phyloP scores from a whole-genome alignment of 768 basidiomycete species.

The Boletellus emodensis region DNA sequence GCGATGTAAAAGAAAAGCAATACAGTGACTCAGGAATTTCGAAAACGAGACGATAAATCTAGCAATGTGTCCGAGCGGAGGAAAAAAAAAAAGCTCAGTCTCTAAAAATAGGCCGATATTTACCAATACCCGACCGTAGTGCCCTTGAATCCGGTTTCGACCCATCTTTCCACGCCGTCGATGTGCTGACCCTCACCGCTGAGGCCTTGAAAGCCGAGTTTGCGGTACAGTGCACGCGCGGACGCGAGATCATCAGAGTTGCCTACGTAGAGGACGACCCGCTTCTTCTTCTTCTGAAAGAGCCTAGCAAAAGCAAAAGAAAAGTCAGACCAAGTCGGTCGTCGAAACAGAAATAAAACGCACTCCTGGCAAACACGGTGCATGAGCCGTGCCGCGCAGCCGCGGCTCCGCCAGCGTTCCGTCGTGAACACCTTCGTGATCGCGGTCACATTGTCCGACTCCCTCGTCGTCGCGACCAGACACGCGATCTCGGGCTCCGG shows the following conservation, averaged over 20 bases:
- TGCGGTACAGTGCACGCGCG: constrained; percentile 22
- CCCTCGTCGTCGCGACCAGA: constrained; percentile 66
- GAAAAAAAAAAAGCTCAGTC: neutral
- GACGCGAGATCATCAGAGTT: constrained; percentile 10
- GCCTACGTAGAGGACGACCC: constrained; percentile 59
- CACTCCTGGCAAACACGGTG: constrained; percentile 52
- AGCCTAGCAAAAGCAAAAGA: constrained; percentile 18
- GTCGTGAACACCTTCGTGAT: constrained; percentile 71
- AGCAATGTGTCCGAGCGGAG: neutral
- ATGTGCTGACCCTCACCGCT: neutral
- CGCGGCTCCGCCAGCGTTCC: constrained; percentile 43
- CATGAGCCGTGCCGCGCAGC: constrained; percentile 59
- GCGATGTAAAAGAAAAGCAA: neutral
- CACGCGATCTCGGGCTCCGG: constrained; percentile 47
- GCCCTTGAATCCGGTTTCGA: constrained; percentile 15
- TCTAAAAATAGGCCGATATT: neutral
- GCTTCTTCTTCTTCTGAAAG: constrained; percentile 16
- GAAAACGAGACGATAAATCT: neutral
- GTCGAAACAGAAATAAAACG: constrained; percentile 16
- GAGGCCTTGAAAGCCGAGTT: constrained; percentile 22
- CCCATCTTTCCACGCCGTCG: constrained; percentile 15
- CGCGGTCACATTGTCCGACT: constrained; percentile 48
- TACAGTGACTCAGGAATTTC: neutral
- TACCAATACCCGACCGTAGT: constrained; percentile 20
- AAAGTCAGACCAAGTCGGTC: constrained; percentile 1